Base-by-base conservation (phyloP, 1,284 basidiomycete genomes). In the Sanghuangporus sanghuang region DNA sequence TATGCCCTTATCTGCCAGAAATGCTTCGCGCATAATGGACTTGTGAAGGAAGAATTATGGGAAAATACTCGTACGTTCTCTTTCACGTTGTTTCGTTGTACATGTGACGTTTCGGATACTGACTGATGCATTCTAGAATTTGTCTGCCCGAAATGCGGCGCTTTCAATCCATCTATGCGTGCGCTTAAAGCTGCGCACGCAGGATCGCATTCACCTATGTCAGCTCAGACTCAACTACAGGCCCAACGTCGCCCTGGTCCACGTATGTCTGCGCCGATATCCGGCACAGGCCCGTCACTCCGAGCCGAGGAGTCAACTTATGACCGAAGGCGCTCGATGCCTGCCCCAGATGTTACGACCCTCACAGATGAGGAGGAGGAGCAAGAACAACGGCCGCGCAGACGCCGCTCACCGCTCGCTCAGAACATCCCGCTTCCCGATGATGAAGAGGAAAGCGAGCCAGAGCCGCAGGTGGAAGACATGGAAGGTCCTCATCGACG, bases 1-100 rank as follows among this genome's bases (percentile, higher is more conserved):
- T 99, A 96, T 71, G 97, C 96, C 1, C 82, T 99, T 62, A 97
- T 99, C 49, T 99, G 96, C 75, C 86, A 88, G 65, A 89, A 89
- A 68, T 99, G 96, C 73, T 96, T 94, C 72, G 78, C 86, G 14
- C 96, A 99, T 76, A 99, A 99, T 71, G 96, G 96, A 0, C 81
- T 99, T 8, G 92, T 96, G 3, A 90, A 91, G 66, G 92, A 95
- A 73, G 88, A 86, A 65, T 84, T 93, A 74, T 97, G 93, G 86
- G 90, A 94, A 70, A 88, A 93, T 66, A 86, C 93, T 59, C 93
- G 96, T 97, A 71, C 76, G 94, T 86, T 38, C 14, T 16, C 60
- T 14, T 64, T 44, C 40, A 38, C 16, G 61, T 39, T 57, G 21
- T 55, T 61, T 3, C 61, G 40, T 21, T 40, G 40, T 59, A 61